Base-by-base conservation (phyloP, 2,329 filamentous ascomycete genomes). In the Geosmithia putterillii region DNA sequence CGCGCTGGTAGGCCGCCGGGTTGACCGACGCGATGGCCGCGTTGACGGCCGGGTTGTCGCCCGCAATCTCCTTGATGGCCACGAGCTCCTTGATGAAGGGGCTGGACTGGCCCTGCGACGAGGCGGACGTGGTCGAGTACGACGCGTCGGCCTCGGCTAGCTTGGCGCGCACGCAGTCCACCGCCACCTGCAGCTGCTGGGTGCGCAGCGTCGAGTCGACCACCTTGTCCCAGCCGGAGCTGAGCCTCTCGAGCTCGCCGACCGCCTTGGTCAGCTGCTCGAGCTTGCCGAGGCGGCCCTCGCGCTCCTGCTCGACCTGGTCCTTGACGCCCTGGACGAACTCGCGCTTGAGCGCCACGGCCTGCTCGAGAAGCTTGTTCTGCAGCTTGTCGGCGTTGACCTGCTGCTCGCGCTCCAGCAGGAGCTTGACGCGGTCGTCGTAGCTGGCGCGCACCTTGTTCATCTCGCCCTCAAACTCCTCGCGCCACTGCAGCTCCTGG, bases 11-110 rank as follows among this genome's bases (percentile, higher is more conserved):
- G 18, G 92, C 87, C 10, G 76, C 70, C 3, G 92, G 92, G 69
- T 94, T 94, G 64, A 98, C 94, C 23, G 88, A 94, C n/a, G 86
- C 84, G 54, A 98, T 94, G 46, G 92, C 92, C 4, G 90, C 90
- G 53, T 87, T 82, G 47, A 98, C 87, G 6, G 96, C 83, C 1
- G 85, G 70, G 59, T 95, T 86, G 42, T 87, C 83, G 23, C 76
- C 74, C 4, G 87, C 86, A 52, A 95, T 86, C 63, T 95, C 88
- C 67, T 95, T 95, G 44, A 98, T 76, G 3, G 92, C 92, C 18
- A 94, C 86, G 14, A 98, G 79, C 68, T 98, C 92, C 48, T 82
- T 81, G 56, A 95, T 77, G 61, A 98, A 98, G 4, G 92, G 92
- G 37, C 79, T 76, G 18, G 90, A 85, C 53, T 81, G 74, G 12